phyloP scores from a whole-genome alignment of 176 grass and related monocot species.

The Eremochloa ophiuroides region DNA sequence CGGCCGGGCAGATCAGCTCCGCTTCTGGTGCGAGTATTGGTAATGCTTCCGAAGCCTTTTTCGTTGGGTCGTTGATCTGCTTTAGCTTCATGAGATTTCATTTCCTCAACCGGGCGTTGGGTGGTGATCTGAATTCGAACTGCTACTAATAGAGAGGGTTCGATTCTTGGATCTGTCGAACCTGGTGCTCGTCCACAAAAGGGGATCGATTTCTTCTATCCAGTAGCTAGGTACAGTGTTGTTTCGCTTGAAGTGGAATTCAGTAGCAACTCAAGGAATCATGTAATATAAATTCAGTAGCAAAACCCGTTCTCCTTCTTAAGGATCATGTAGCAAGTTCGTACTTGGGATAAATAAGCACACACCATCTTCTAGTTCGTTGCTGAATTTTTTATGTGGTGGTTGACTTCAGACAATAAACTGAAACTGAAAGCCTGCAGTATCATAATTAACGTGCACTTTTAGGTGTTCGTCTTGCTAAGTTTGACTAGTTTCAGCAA shows the following conservation, averaged over 20 bases:
- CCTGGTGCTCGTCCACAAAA: neutral
- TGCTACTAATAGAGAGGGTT: neutral
- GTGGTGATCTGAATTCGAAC: neutral
- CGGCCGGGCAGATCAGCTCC: conserved; percentile 56
- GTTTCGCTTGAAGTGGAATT: neutral
- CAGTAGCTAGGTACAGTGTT: neutral
- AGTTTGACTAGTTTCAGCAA: conserved; percentile 27
- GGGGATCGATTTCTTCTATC: neutral
- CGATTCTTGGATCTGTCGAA: neutral
- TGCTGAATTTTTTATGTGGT: neutral
- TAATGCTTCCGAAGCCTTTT: conserved; percentile 34
- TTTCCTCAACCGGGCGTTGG: neutral
- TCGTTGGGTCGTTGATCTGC: neutral
- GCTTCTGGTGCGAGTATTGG: conserved; percentile 99
- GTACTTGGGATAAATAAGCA: neutral
- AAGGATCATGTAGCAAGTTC: neutral
- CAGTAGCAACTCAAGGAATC: neutral
- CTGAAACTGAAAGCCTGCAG: neutral
- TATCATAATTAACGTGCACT: neutral
- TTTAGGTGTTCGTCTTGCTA: neutral
- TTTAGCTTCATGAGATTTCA: neutral
- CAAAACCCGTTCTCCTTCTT: neutral
- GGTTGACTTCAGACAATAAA: neutral
- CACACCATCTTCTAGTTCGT: neutral
- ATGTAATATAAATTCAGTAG: neutral